Evolutionary conservation across 768 basidiomycete species (phyloP), one percentile per base, ranked within the genome.

Genomic region (Amanita subjunquillea): DNA sequence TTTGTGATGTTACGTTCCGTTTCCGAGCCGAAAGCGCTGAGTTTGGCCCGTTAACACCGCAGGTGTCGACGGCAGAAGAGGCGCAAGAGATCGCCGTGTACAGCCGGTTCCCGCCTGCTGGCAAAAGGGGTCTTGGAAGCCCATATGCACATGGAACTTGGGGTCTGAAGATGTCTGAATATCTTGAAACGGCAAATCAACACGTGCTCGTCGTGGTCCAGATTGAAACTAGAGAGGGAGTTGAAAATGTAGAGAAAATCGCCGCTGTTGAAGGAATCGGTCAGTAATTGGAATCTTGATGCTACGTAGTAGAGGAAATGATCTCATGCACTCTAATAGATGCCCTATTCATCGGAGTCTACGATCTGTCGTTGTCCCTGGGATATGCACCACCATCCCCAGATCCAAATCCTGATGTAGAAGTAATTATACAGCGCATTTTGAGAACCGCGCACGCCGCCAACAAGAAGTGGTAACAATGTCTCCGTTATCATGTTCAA

Each of bases 61-160:
- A 81, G 81, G 73, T 85, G 2, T 80, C 78, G 7, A 80, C 72
- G 8, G 75, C 73, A 4, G 73, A 67, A 17, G 79, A 83, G 57
- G 84, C 83, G 2, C 68, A 58, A 55, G 76, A 81, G 53, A 62
- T 85, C 25, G 82, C 76, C 0, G 55, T 71, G 0, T 83, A 83
- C 36, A 70, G 77, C 50, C 74, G 75, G 15, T 85, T 86, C 59
- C 83, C 84, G 13, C 83, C 83, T 0, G 44, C 49, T 1, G 85
- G 85, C 1, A 70, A 76, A 45, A 74, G 85, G 12, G 85, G 85
- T 3, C 82, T 80, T 57, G 85, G 84, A 1, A 81, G 72, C 56
- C 75, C 83, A 1, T 83, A 79, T 65, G 79, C 81, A 0, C 82
- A 81, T 42, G 70, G 65, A 8, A 67, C 67, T 22, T 86, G 83